phyloP scores from a whole-genome alignment of 495 filamentous ascomycete species.

The Ramalina peruviana region DNA sequence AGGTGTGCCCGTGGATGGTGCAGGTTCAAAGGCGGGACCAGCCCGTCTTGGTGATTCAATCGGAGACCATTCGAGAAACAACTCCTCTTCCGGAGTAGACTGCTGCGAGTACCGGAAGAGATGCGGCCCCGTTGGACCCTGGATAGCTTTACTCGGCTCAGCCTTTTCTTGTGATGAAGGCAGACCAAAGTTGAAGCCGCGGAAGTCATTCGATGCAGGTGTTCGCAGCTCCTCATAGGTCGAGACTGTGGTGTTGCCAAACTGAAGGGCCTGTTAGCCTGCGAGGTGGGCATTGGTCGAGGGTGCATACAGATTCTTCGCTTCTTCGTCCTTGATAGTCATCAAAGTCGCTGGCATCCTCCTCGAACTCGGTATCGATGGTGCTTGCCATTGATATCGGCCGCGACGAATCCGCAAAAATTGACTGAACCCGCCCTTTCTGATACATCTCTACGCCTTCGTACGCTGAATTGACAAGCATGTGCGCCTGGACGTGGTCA shows the following conservation, averaged over 20 bases:
- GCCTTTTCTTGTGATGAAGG: constrained; percentile 20
- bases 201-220: constrained; percentile 38
- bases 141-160: constrained; percentile 41
- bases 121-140: constrained; percentile 76
- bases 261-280: constrained; percentile 9
- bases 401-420: constrained; percentile 16
- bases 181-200: constrained; percentile 33
- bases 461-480: constrained; percentile 23
- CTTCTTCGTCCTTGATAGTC: constrained; percentile 50
- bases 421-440: constrained; percentile 21
- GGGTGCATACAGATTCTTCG: constrained; percentile 47
- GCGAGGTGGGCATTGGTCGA: background rate
- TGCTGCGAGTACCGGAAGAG: constrained; percentile 57
- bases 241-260: constrained; percentile 56
- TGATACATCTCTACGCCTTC: constrained; percentile 29
- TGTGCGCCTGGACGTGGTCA: constrained; percentile 11
- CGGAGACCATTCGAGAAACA: constrained; percentile 53
- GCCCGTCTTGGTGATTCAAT: constrained; percentile 7
- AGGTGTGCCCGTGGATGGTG: constrained; percentile 23
- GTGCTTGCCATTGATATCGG: constrained; percentile 50
- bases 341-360: constrained; percentile 48
- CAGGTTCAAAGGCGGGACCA: constrained; percentile 20
- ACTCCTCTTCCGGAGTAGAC: constrained; percentile 38
- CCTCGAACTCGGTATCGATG: constrained; percentile 62
- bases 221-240: constrained; percentile 64